Conservation (phyloP, 495 filamentous ascomycete genomes). For the Podospora bellae-mahoneyi region DNA sequence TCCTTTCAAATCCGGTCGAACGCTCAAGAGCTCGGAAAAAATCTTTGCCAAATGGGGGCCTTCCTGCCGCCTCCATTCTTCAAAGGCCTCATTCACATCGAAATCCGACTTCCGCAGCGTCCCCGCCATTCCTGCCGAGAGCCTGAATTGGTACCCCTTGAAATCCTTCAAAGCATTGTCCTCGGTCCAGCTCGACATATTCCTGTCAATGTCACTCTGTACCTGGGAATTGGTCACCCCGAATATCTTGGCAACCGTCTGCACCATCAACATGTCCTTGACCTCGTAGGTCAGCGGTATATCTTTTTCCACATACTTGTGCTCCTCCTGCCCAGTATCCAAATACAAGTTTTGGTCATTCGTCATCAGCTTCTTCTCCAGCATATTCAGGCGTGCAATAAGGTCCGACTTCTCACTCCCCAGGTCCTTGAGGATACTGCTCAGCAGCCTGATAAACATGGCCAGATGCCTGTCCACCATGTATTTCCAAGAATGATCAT, state of each 20-base stretch:
- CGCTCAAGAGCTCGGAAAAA: slow-evolving; percentile 83
- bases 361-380: slow-evolving; percentile 92
- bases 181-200: slow-evolving; percentile 82
- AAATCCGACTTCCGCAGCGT: slow-evolving; percentile 84
- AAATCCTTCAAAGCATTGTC: slow-evolving; percentile 85
- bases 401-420: slow-evolving; percentile 84
- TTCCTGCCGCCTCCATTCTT: slow-evolving; percentile 85
- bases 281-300: slow-evolving; percentile 84
- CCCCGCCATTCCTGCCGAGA: slow-evolving; percentile 71
- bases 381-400: slow-evolving; percentile 65
- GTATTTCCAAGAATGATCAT: slow-evolving; percentile 89
- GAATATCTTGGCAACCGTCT: slow-evolving; percentile 80
- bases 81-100: slow-evolving; percentile 83
- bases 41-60: slow-evolving; percentile 80
- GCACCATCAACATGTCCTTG: slow-evolving; percentile 94
- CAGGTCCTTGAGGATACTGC: slow-evolving; percentile 70
- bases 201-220: slow-evolving; percentile 79
- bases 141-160: slow-evolving; percentile 84
- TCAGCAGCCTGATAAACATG: slow-evolving; percentile 86
- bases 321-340: slow-evolving; percentile 50
- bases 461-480: slow-evolving; percentile 94
- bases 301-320: slow-evolving; percentile 68
- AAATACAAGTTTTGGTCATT: slow-evolving; percentile 86
- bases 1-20: slow-evolving; percentile 82
- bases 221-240: slow-evolving; percentile 68